Percentiles rank a stretch among this genome's conserved stretches.
phyloP scores from a whole-genome alignment of 164 flowering plant species.

The Tinospora cordifolia region DNA sequence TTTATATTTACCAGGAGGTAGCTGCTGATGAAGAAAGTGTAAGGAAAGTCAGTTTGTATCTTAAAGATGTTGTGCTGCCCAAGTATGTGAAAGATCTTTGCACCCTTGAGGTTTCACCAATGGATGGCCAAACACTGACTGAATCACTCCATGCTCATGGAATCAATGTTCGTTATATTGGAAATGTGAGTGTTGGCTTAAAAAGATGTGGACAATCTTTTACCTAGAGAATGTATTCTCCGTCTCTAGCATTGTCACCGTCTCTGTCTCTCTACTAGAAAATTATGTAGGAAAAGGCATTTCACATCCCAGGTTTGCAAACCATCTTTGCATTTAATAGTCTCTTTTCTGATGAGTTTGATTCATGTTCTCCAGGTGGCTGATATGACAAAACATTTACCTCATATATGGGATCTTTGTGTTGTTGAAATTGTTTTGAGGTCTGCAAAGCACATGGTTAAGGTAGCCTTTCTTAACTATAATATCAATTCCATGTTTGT shows the following conservation, averaged over 20 bases:
- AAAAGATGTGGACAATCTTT: background rate
- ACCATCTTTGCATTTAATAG: background rate
- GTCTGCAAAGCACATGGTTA: constrained; percentile 85
- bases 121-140: constrained; percentile 98
- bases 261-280: background rate
- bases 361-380: constrained; percentile 50
- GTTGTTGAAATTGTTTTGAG: constrained; percentile 73
- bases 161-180: constrained; percentile 91
- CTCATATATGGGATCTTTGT: constrained; percentile 94
- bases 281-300: background rate
- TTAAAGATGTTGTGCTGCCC: constrained; percentile 69
- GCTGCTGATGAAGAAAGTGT: constrained; percentile 82
- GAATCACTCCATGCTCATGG: constrained; percentile 99
- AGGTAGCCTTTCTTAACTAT: constrained; percentile 38
- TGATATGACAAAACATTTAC: constrained; percentile 69
- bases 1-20: constrained; percentile 50
- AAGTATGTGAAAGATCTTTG: constrained; percentile 91
- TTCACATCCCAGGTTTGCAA: background rate
- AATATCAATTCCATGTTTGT: background rate
- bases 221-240: background rate
- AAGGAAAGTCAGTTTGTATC: constrained; percentile 65
- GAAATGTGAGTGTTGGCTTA: constrained; percentile 49
- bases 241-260: background rate
- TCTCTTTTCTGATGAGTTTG: background rate
- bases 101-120: constrained; percentile 95